These are phyloP conservation scores for Parietaria judaica DNA, from an alignment of 306 rosid species.

Conservation along the genomic window DNA sequence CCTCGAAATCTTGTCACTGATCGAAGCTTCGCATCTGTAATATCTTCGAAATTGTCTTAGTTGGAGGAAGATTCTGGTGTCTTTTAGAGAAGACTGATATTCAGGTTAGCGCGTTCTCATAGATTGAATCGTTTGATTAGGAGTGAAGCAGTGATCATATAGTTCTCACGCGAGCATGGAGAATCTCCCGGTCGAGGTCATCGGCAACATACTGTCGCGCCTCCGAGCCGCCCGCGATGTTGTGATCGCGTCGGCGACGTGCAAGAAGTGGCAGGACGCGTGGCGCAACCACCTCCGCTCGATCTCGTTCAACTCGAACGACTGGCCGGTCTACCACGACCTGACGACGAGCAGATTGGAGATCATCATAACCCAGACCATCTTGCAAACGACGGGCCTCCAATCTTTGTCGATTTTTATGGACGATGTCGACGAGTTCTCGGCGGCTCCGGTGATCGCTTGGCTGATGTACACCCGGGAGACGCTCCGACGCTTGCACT, in stretches of 20 bases:
- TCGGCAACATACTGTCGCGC: conserved; percentile 73
- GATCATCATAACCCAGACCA: conserved; percentile 71
- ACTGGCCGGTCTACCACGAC: conserved; percentile 55
- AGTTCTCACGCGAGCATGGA: conserved; percentile 32
- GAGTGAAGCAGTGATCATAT: neutral
- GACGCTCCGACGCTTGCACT: conserved; percentile 38
- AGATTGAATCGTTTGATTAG: neutral
- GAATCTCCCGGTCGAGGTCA: conserved; percentile 74
- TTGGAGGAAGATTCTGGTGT: neutral
- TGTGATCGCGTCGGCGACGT: conserved; percentile 71
- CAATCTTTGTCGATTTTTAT: conserved; percentile 50
- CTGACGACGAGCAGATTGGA: conserved; percentile 45
- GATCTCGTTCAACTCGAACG: conserved; percentile 59
- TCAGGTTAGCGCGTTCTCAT: no score
- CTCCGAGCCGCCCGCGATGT: conserved; percentile 66
- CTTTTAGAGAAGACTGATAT: neutral
- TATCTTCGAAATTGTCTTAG: no score
- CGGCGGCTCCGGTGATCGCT: conserved; percentile 62
- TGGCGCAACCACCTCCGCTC: conserved; percentile 56
- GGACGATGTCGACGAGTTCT: conserved; percentile 71
- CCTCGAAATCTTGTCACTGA: no score
- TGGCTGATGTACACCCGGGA: conserved; percentile 81
- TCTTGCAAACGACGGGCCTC: conserved; percentile 68
- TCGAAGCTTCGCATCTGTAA: no score
- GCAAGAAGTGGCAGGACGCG: conserved; percentile 67